Base-by-base conservation (phyloP, 78 protist species). In the Diacronema lutheri region DNA sequence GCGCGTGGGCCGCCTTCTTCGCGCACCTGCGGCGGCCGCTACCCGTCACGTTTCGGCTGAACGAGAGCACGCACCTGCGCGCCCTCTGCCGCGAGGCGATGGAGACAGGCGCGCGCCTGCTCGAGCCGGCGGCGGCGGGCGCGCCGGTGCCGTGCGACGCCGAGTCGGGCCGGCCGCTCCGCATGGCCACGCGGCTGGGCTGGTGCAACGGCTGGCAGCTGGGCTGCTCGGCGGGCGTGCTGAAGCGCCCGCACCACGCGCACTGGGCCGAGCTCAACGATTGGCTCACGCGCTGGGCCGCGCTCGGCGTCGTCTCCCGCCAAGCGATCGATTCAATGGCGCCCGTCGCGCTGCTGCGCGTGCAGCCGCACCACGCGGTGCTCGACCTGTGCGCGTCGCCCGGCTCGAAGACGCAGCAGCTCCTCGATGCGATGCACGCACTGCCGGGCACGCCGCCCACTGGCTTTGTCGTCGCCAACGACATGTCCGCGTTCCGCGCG, bases 351-450 rank as follows among this genome's bases (percentile, higher is more conserved):
- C 37, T 86, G 38, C 64, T 86, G 56, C 21, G 21, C 29, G 76
- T 83, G 40, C 26, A 58, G 64, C 83, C 61, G 23, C 23, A 83
- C 21, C 88, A 86, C 74, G 38, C 10, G 61, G 20, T n/a, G 41
- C 71, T 86, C 44, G 89, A 86, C 61, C 33, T 86, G 72, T 86
- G 89, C 73, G 83, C 89, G 26, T 40, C 87, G 25, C 89, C 89
- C n/a, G 89, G 89, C 41, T 64, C 81, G 31, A 86, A 86, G 64
- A 86, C 89, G 41, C 25, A 68, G 26, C 89, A 86, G 72, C n/a
- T 78, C 35, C 25, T 29, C 50, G 89, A 50, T 25, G 55, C 25
- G 21, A 29, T 83, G 26, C 80, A 73, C 55, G 74, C 69, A n/a
- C 31, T 3, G 44, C 31, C 2, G 29, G 58, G 19, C 25, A 12